A percentile compares a stretch with the other conserved stretches of the same genome.
These are phyloP conservation scores for Maudiozyma turicensis DNA, from an alignment of 805 yeast genomes.

Conservation along the genomic window DNA sequence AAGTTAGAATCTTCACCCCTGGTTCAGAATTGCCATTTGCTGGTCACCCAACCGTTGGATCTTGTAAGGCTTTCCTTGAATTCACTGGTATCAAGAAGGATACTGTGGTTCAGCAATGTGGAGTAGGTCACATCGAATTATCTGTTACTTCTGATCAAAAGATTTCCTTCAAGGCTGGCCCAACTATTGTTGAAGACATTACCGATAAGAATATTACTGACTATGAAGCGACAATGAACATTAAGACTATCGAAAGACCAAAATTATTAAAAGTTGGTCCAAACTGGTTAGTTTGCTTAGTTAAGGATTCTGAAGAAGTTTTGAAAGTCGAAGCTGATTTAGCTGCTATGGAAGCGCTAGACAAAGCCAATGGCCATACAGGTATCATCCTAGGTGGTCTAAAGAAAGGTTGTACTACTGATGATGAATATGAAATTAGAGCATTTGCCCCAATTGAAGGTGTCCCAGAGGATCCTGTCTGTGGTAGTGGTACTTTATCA, in stretches of 20 bases:
- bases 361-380: conserved; percentile 13
- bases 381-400: conserved; percentile 36
- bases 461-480: conserved; percentile 43
- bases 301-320: conserved; percentile 28
- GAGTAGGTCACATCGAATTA: conserved; percentile 35
- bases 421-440: conserved; percentile 32
- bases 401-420: conserved; percentile 13
- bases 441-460: conserved; percentile 34
- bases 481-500: conserved; percentile 42
- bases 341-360: conserved; percentile 14
- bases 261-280: conserved; percentile 37
- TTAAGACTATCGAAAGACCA: conserved; percentile 15
- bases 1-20: conserved; percentile 42
- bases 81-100: conserved; percentile 23
- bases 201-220: conserved; percentile 3
- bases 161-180: conserved; percentile 25
- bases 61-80: conserved; percentile 38
- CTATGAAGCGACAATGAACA: conserved; percentile 8
- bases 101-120: conserved; percentile 36
- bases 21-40: conserved; percentile 46
- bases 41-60: conserved; percentile 55
- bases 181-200: conserved; percentile 11
- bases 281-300: conserved; percentile 34
- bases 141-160: conserved; percentile 14
- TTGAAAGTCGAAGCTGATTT: conserved; percentile 28